These are phyloP conservation scores for Cryptosporidium meleagridis DNA, from an alignment of 169 alveolate genomes.

Conservation along the genomic window DNA sequence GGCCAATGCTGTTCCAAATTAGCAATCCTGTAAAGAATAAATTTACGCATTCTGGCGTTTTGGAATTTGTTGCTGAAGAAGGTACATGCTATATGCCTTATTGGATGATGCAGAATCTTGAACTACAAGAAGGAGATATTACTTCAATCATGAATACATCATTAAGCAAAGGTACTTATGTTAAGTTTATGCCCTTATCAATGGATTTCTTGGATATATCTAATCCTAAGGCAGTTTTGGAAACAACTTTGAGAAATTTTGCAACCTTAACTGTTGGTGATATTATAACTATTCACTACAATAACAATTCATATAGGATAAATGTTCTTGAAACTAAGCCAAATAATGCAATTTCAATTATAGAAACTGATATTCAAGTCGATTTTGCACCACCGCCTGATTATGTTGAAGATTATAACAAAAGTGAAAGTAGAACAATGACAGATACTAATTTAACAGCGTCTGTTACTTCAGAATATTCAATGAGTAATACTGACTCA, in stretches of 20 bases:
- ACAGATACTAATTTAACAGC: conserved; percentile 20
- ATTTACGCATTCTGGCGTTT: conserved; percentile 92
- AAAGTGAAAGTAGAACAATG: conserved; percentile 14
- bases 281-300: conserved; percentile 89
- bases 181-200: conserved; percentile 90
- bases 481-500: neutral
- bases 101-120: conserved; percentile 94
- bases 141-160: conserved; percentile 87
- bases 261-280: conserved; percentile 94
- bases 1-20: conserved; percentile 89
- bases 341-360: conserved; percentile 90
- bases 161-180: conserved; percentile 90
- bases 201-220: conserved; percentile 93
- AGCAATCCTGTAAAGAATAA: conserved; percentile 81
- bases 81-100: conserved; percentile 93
- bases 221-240: conserved; percentile 95
- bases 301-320: conserved; percentile 88
- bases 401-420: conserved; percentile 27
- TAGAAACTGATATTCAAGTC: conserved; percentile 95
- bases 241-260: conserved; percentile 91
- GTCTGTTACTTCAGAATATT: conserved; percentile 38
- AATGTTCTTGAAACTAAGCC: conserved; percentile 91
- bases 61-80: conserved; percentile 94
- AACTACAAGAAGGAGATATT: conserved; percentile 89
- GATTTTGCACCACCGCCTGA: conserved; percentile 91